Evolutionary conservation across 2,329 filamentous ascomycete species (phyloP).

Genomic region (Zalaria obscura): DNA sequence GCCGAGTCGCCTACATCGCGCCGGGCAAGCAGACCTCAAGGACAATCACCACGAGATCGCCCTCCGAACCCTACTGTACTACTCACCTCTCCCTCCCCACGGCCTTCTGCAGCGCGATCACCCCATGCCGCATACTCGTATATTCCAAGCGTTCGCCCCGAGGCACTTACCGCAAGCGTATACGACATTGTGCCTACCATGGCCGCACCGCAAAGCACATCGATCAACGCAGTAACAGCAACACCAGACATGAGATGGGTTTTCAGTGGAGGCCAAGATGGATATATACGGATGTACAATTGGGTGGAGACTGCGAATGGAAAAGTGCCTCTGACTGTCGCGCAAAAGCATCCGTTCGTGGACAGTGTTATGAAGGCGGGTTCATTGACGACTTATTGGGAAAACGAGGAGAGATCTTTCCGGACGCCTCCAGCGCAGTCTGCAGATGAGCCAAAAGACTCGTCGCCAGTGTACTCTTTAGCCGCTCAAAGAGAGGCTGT

Average conservation of each 20-base stretch:
- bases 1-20: conserved; percentile 27
- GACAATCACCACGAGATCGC: conserved; percentile 8
- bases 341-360: conserved; percentile 90
- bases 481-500: conserved; percentile 80
- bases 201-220: conserved; percentile 88
- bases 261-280: conserved; percentile 85
- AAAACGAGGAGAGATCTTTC: conserved; percentile 67
- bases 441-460: conserved; percentile 30
- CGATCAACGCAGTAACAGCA: conserved; percentile 80
- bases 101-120: conserved; percentile 17
- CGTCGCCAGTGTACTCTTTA: conserved; percentile 85
- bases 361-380: conserved; percentile 94
- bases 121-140: conserved; percentile 15
- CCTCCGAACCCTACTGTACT: conserved; percentile 33
- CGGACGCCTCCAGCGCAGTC: conserved; percentile 16
- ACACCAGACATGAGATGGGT: conserved; percentile 93
- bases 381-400: conserved; percentile 93
- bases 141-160: conserved; percentile 44
- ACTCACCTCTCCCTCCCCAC: conserved; percentile 32
- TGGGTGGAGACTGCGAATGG: conserved; percentile 91
- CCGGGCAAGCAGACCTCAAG: conserved; percentile 12
- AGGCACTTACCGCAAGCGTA: conserved; percentile 62
- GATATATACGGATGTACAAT: conserved; percentile 94
- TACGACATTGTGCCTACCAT: conserved; percentile 98
- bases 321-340: conserved; percentile 84